Conservation (phyloP, 2,329 filamentous ascomycete species). For the Nannizziopsis arthrosporioides region DNA sequence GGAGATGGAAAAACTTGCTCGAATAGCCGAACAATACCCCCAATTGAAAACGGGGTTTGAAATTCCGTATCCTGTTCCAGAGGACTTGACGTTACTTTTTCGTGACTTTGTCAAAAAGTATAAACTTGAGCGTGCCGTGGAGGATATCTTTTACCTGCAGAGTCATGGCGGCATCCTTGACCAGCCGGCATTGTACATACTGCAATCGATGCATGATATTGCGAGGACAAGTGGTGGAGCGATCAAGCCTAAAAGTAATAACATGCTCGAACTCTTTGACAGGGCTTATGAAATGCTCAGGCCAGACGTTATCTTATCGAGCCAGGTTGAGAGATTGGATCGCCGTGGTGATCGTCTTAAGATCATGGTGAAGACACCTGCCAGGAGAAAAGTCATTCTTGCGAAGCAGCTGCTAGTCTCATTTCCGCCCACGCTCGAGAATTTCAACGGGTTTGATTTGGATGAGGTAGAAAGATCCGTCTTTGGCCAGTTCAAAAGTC, state of each 20-base stretch:
- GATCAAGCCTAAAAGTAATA: neutral
- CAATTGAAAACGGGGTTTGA: conserved; percentile 19
- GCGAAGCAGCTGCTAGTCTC: conserved; percentile 33
- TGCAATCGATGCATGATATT: no score
- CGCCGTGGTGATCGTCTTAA: conserved; percentile 7
- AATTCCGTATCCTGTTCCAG: conserved; percentile 22
- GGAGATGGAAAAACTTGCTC: conserved; percentile 9
- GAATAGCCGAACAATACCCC: conserved; percentile 18
- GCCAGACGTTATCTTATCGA: conserved; percentile 12
- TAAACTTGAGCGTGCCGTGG: conserved; percentile 16
- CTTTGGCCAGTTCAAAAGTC: conserved; percentile 28
- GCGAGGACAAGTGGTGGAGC: no score
- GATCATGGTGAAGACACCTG: conserved; percentile 24
- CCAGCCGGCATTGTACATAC: conserved; percentile 18
- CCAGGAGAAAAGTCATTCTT: conserved; percentile 23
- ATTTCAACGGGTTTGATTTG: conserved; percentile 28
- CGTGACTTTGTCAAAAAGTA: conserved; percentile 22
- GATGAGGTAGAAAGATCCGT: conserved; percentile 22
- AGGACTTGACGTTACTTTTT: conserved; percentile 23
- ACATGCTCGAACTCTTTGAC: conserved; percentile 17
- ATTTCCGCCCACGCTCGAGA: conserved; percentile 29
- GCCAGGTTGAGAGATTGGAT: conserved; percentile 12
- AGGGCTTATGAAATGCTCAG: conserved; percentile 19
- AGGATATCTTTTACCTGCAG: conserved; percentile 17
- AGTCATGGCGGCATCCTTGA: conserved; percentile 18